Evolutionary conservation across 805 yeast species (phyloP), one percentile per base, ranked within the genome.

Genomic region (Starmerella scarabaei): DNA sequence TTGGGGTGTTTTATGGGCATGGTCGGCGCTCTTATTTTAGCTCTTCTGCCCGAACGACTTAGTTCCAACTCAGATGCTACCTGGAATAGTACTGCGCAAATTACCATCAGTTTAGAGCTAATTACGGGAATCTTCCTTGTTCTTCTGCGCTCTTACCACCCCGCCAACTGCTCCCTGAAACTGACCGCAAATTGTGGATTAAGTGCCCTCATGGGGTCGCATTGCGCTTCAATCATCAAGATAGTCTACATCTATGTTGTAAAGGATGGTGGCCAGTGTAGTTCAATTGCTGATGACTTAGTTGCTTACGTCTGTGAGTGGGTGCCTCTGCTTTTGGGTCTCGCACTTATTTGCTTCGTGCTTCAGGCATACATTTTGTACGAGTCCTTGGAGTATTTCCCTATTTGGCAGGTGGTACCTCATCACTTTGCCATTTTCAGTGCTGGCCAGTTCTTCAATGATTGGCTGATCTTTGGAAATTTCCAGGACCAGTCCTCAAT

Each of bases 381-480:
- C 44, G 56, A 60, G 15, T 63, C 68, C 3, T 53, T 70, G 30
- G 57, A 57, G 29, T 49, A 54, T 12, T 68, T 64, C 38, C 63
- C 63, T 15, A 64, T 70, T 2, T 66, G 71, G 29, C 60, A 64
- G 5, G 73, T 70, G 3, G 65, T 70, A 7, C 74, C 75, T 0
- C 60, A 68, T 29, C 73, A 69, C 48, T 69, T 68, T 54, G 68
- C 63, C 4, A 60, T 66, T 26, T 69, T 70, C 57, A 67, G 71
- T 1, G 43, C 63, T 8, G 60, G 68, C 3, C 69, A 67, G 3
- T 56, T 65, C 21, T 27, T 61, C 5, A 69, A 69, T n/a, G 65
- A 71, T 0, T 61, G 62, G 9, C 48, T 64, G 5, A 57, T 67
- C 6, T 67, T 65, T 45, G 57, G 59, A 21, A 71, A 67, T 40